Conservation (phyloP, 176 grass and related monocot genomes). For the Eleusine indica region DNA sequence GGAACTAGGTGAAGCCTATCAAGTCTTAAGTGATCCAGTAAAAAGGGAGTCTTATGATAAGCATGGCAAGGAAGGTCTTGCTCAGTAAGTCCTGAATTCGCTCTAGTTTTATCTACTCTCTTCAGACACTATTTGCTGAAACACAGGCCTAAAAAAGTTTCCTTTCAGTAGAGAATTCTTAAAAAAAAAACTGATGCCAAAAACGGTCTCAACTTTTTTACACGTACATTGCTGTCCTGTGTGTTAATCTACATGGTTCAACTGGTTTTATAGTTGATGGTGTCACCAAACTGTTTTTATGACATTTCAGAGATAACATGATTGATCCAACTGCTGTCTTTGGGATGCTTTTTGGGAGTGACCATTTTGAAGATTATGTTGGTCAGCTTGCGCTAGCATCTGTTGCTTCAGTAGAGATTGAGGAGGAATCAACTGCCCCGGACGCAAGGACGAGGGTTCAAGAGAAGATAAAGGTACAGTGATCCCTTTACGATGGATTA, state of each 20-base stretch:
- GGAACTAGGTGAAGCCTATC: slow-evolving; percentile 96
- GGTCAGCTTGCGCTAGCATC: slow-evolving; percentile 75
- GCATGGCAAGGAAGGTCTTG: slow-evolving; percentile 81
- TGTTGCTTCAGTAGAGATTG: slow-evolving; percentile 61
- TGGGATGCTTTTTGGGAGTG: slow-evolving; percentile 83
- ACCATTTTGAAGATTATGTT: slow-evolving; percentile 77
- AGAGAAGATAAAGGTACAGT: slow-evolving; percentile 68
- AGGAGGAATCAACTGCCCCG: slow-evolving; percentile 50
- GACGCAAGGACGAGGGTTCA: slow-evolving; percentile 58
- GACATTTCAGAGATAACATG: slow-evolving; percentile 56
- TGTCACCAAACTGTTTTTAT: background rate
- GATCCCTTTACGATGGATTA: background rate
- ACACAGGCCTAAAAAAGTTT: background rate
- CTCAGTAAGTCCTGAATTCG: slow-evolving; percentile 59
- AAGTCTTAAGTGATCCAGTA: slow-evolving; percentile 78
- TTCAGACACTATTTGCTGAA: background rate
- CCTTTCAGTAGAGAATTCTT: background rate
- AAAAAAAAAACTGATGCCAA: background rate
- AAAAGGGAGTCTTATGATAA: slow-evolving; percentile 85
- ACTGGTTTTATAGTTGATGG: background rate
- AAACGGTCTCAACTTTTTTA: background rate
- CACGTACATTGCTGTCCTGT: background rate
- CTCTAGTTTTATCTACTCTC: background rate
- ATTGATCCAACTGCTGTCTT: slow-evolving; percentile 78
- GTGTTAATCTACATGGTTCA: background rate